A percentile compares a stretch with the other conserved stretches of the same genome.
Conservation (phyloP, 768 basidiomycete genomes). For the Collybia sp. region DNA sequence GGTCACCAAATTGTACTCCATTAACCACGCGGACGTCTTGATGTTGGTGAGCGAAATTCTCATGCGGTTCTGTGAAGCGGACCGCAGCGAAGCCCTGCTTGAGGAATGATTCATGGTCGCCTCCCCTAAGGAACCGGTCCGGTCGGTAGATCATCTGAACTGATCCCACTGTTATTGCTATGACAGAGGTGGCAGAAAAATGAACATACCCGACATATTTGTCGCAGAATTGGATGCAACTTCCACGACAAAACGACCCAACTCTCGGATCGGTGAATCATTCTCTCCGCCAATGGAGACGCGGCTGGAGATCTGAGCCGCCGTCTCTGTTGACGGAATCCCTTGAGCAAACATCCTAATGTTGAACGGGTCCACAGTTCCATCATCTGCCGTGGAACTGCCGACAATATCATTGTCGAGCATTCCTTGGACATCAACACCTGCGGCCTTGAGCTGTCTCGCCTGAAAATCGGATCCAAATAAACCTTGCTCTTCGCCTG, state of each 20-base stretch:
- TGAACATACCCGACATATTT: slow-evolving; percentile 40
- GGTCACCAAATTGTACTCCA: slow-evolving; percentile 51
- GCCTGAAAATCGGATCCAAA: slow-evolving; percentile 47
- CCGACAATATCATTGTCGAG: slow-evolving; percentile 56
- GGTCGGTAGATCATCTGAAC: slow-evolving; percentile 47
- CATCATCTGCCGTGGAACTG: slow-evolving; percentile 43
- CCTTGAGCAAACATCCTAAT: slow-evolving; percentile 50
- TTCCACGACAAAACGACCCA: slow-evolving; percentile 46
- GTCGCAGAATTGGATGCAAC: slow-evolving; percentile 44
- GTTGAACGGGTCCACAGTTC: slow-evolving; percentile 39
- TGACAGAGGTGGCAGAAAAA: neutral
- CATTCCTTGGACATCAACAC: slow-evolving; percentile 52
- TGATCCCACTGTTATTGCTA: slow-evolving; percentile 10
- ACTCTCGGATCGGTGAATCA: slow-evolving; percentile 46
- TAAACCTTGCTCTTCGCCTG: slow-evolving; percentile 50
- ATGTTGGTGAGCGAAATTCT: slow-evolving; percentile 56
- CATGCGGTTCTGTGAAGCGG: slow-evolving; percentile 52
- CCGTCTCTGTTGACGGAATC: slow-evolving; percentile 40
- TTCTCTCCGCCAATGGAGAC: slow-evolving; percentile 49
- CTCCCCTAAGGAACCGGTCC: slow-evolving; percentile 53
- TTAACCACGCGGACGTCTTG: slow-evolving; percentile 47
- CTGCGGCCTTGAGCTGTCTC: slow-evolving; percentile 30
- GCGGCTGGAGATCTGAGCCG: slow-evolving; percentile 25
- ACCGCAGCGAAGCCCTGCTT: slow-evolving; percentile 45
- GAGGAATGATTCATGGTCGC: slow-evolving; percentile 50